Evolutionary conservation across 306 rosid genomes (phyloP).

Genomic region (Rosa rugosa): DNA sequence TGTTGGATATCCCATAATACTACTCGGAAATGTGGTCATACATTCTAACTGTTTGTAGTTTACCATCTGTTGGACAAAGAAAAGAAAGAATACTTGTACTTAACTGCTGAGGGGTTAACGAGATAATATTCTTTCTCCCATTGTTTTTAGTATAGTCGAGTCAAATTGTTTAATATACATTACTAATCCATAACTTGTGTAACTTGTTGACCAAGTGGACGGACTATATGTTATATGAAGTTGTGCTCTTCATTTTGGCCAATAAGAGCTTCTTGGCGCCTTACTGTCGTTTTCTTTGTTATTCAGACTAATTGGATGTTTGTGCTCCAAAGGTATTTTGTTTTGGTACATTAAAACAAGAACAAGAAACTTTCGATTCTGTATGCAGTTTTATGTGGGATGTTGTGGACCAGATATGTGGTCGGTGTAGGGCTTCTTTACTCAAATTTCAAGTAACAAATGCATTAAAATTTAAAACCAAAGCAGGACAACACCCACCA

Average conservation of each 20-base stretch:
- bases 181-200: not conserved
- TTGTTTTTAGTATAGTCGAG: not conserved
- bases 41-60: not conserved
- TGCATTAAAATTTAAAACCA: not conserved
- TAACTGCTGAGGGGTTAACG: not conserved
- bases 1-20: not conserved
- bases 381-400: not conserved
- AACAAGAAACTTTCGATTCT: not conserved
- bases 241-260: not conserved
- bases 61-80: not conserved
- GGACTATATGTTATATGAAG: not conserved
- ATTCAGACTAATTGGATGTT: not conserved
- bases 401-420: not conserved
- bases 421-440: not conserved
- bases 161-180: not conserved
- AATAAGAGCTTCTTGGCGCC: not conserved
- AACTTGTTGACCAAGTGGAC: not conserved
- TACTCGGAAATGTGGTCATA: not conserved
- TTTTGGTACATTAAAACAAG: not conserved
- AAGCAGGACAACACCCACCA: not conserved
- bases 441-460: not conserved
- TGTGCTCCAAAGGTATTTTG: not conserved
- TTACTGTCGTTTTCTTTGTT: not conserved
- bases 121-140: not conserved
- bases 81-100: conserved; percentile 11